Conservation (phyloP, 257 asterid species). For the Solanum peruvianum region DNA sequence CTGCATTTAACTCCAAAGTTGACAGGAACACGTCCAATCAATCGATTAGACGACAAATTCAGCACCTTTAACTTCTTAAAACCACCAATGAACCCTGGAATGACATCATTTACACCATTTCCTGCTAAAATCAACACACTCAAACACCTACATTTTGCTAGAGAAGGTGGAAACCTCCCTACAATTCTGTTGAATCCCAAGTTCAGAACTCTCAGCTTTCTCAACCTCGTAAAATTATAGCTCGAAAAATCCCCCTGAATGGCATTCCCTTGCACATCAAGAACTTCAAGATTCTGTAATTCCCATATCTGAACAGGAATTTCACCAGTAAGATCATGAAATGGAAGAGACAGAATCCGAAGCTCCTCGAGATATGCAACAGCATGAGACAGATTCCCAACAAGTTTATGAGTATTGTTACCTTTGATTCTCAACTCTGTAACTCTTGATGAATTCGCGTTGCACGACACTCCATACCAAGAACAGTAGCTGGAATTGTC, state of each 20-base stretch:
- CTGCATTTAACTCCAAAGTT: slow-evolving; percentile 52
- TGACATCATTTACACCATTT: slow-evolving; percentile 53
- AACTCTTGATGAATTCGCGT: slow-evolving; percentile 49
- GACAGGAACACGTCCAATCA: slow-evolving; percentile 46
- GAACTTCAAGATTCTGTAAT: slow-evolving; percentile 72
- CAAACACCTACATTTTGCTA: slow-evolving; percentile 36
- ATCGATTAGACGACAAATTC: slow-evolving; percentile 68
- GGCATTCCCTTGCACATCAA: slow-evolving; percentile 82
- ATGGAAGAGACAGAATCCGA: slow-evolving; percentile 58
- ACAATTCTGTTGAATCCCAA: slow-evolving; percentile 53
- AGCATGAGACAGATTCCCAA: slow-evolving; percentile 43
- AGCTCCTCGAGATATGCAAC: slow-evolving; percentile 50
- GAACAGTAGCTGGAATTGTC: slow-evolving; percentile 42
- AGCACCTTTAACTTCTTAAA: slow-evolving; percentile 55
- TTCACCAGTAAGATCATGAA: slow-evolving; percentile 64
- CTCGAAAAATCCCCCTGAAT: slow-evolving; percentile 45
- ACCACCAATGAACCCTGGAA: slow-evolving; percentile 43
- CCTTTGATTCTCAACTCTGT: slow-evolving; percentile 55
- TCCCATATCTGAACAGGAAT: slow-evolving; percentile 64
- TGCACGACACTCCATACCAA: slow-evolving; percentile 75
- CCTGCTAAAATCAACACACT: slow-evolving; percentile 71
- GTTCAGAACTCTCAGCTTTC: slow-evolving; percentile 54
- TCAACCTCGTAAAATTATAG: slow-evolving; percentile 36
- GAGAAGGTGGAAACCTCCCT: slow-evolving; percentile 51
- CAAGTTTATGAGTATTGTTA: slow-evolving; percentile 35